phyloP scores from a whole-genome alignment of 73 alveolate genomes.

The Tetrahymena elliotti region DNA sequence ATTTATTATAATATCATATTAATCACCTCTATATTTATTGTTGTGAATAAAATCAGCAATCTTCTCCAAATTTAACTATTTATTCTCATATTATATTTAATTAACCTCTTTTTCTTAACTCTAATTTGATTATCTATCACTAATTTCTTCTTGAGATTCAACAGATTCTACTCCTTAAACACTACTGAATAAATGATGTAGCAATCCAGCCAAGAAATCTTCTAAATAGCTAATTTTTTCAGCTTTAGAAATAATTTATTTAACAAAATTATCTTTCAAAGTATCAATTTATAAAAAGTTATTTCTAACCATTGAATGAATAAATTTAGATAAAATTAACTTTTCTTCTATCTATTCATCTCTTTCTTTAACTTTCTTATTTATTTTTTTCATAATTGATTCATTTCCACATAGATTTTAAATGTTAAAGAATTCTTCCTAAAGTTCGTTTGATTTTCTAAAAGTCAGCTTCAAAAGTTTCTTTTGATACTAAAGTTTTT shows the following conservation, averaged over 20 bases:
- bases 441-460: neutral
- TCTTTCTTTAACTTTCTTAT: neutral
- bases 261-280: neutral
- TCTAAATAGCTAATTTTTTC: neutral
- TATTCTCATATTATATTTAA: neutral
- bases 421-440: neutral
- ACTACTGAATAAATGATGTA: neutral
- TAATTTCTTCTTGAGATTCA: neutral
- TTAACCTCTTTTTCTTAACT: neutral
- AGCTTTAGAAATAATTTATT: neutral
- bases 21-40: neutral
- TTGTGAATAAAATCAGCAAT: neutral
- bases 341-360: neutral
- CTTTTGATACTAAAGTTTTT: neutral
- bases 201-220: neutral
- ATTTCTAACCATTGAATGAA: neutral
- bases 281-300: neutral
- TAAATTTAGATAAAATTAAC: neutral
- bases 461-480: neutral
- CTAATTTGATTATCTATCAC: neutral
- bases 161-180: neutral
- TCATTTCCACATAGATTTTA: neutral
- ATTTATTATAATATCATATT: neutral
- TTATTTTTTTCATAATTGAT: neutral
- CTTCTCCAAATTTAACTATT: neutral